Evolutionary conservation across 768 basidiomycete genomes (phyloP).

Genomic region (Russula lepida): DNA sequence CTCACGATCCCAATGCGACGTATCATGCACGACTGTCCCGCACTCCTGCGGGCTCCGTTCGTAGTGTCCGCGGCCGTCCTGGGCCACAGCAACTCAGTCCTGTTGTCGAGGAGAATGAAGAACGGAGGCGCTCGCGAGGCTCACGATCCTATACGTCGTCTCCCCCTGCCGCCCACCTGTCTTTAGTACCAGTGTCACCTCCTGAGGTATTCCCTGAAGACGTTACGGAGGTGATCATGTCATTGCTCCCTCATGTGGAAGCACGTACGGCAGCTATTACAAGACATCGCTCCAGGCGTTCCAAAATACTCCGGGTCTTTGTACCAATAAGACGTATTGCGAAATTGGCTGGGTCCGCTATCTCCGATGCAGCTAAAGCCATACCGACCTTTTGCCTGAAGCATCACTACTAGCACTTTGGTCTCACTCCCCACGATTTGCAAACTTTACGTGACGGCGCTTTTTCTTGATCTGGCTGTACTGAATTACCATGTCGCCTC

Average conservation of each 20-base stretch:
- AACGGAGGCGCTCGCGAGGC: slow-evolving; percentile 16
- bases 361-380: slow-evolving; percentile 6
- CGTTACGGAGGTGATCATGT: slow-evolving; percentile 18
- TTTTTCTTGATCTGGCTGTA: neutral
- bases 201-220: slow-evolving; percentile 16
- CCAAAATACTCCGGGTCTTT: neutral
- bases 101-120: slow-evolving; percentile 20
- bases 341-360: slow-evolving; percentile 10
- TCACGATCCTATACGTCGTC: slow-evolving; percentile 7
- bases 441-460: neutral
- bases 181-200: neutral
- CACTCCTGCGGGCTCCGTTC: slow-evolving; percentile 17
- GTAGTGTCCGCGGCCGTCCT: slow-evolving; percentile 15
- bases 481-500: slow-evolving; percentile 8
- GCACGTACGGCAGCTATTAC: slow-evolving; percentile 8
- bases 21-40: slow-evolving; percentile 14
- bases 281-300: neutral
- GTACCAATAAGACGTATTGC: slow-evolving; percentile 7
- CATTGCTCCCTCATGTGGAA: slow-evolving; percentile 17
- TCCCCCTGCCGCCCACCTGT: neutral
- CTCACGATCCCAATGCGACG: slow-evolving; percentile 6
- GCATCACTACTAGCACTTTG: slow-evolving; percentile 2
- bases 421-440: neutral
- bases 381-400: slow-evolving; percentile 12
- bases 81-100: slow-evolving; percentile 19